A percentile compares a stretch with the other conserved stretches of the same genome.
phyloP scores from a whole-genome alignment of 345 rosid species.

The Ricinus communis region DNA sequence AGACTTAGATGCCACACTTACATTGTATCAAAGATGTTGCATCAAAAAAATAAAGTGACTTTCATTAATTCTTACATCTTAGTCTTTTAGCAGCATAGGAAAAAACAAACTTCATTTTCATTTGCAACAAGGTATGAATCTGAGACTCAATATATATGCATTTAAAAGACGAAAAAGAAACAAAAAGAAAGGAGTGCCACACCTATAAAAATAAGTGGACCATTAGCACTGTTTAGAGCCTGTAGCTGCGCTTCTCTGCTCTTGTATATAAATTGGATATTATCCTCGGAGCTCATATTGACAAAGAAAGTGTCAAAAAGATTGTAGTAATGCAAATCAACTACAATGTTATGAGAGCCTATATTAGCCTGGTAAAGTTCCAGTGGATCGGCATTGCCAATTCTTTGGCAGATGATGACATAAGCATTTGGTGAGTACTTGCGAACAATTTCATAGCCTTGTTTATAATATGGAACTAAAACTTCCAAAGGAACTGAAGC shows the following conservation, averaged over 20 bases:
- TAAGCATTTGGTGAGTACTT: slow-evolving; percentile 52
- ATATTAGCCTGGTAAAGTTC: slow-evolving; percentile 66
- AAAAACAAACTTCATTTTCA: too few species aligned
- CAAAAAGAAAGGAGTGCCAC: slow-evolving; percentile 10
- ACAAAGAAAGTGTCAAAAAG: slow-evolving; percentile 60
- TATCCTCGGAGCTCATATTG: slow-evolving; percentile 52
- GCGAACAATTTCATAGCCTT: slow-evolving; percentile 60
- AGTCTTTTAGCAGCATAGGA: too few species aligned
- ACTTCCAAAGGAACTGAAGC: slow-evolving; percentile 55
- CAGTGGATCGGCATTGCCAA: slow-evolving; percentile 67
- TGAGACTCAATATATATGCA: too few species aligned
- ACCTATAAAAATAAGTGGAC: slow-evolving; percentile 66
- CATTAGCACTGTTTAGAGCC: slow-evolving; percentile 48
- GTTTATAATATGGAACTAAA: slow-evolving; percentile 55
- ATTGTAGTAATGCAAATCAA: slow-evolving; percentile 76
- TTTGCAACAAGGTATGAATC: too few species aligned
- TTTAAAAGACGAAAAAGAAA: too few species aligned
- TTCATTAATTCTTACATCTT: too few species aligned
- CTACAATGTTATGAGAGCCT: slow-evolving; percentile 55
- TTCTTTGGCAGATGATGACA: slow-evolving; percentile 71
- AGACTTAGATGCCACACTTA: neutral
- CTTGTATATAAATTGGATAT: slow-evolving; percentile 48
- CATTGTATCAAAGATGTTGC: neutral
- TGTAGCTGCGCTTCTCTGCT: slow-evolving; percentile 57
- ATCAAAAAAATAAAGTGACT: too few species aligned